Evolutionary conservation across 192 early-diverging fungal species (phyloP), one percentile per base, ranked within the genome.

Genomic region (Coemansia sp.): DNA sequence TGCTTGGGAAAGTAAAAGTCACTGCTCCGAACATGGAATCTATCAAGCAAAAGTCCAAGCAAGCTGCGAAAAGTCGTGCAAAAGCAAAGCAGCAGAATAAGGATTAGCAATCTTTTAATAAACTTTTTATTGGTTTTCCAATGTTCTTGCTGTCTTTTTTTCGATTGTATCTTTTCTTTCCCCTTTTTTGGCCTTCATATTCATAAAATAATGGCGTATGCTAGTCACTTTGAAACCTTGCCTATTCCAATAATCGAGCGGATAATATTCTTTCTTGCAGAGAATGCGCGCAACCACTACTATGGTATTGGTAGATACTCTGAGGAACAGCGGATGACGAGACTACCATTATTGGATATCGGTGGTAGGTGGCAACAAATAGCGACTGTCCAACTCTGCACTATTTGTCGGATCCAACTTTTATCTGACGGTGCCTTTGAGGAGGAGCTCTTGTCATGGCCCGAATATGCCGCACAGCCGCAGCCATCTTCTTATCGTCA

Each of bases 1-100:
- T 95, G 87, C 82, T 95, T 56, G 87, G 92, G 38, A 95, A 97
- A 76, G 88, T 88, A 56, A 97, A 95, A 71, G 88, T 93, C 14
- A 84, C 86, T 9, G 89, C 90, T 12, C 88, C 89, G 3, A 88
- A 90, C 68, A 82, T 91, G 34, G 90, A 90, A 30, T 82, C 85
- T 2, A 78, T 83, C 54, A 85, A 86, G 60, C 84, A 86, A 65
- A 61, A 62, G 34, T 49, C 65, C 19, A 90, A 89, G 66, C 55
- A 62, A 0, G 68, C 57, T 12, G 73, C 69, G 10, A 76, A 73
- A 55, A 63, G 52, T 14, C 68, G 50, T 25, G 78, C 71, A 22
- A 81, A 81, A 50, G 54, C 64, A 19, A 76, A 38, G 10, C 34
- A 38, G 10, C 34, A 38, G 10, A 38, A 8, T 38, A 38, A 38